Evolutionary conservation across 768 basidiomycete genomes (phyloP).

Genomic region (Multifurca ochricompacta): DNA sequence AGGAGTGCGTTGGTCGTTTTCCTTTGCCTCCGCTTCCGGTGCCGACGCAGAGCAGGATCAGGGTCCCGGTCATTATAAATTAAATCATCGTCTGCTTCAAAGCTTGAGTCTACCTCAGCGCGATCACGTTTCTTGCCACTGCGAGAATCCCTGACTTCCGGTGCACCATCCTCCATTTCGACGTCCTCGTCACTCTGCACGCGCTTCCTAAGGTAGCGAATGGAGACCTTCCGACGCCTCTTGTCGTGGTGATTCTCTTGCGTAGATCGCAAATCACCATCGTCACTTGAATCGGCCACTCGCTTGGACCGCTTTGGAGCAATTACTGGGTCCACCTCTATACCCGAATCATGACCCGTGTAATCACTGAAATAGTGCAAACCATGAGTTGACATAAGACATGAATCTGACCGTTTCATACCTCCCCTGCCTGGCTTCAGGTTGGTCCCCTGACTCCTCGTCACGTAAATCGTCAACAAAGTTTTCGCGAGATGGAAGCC

Average conservation of each 20-base stretch:
- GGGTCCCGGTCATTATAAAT: constrained; percentile 28
- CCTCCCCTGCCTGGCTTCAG: not conserved
- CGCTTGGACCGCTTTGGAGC: constrained; percentile 14
- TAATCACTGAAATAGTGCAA: not conserved
- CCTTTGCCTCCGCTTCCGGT: constrained; percentile 47
- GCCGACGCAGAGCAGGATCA: constrained; percentile 37
- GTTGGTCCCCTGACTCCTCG: not conserved
- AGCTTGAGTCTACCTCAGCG: constrained; percentile 61
- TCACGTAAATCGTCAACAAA: not conserved
- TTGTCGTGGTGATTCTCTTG: constrained; percentile 19
- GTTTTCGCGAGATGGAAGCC: not conserved
- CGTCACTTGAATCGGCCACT: constrained; percentile 20
- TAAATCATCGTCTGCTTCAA: constrained; percentile 55
- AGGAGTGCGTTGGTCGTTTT: constrained; percentile 41
- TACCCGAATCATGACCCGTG: not conserved
- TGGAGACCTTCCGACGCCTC: constrained; percentile 20
- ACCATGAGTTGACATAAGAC: not conserved
- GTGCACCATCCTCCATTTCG: constrained; percentile 42
- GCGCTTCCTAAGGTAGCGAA: constrained; percentile 10
- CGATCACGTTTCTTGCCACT: constrained; percentile 74
- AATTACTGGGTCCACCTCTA: constrained; percentile 1
- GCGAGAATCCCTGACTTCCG: constrained; percentile 15
- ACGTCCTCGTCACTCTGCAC: constrained; percentile 22
- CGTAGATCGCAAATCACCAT: constrained; percentile 12
- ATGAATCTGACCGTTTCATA: not conserved